phyloP scores from a whole-genome alignment of 2,329 filamentous ascomycete species.

The Emmonsiellopsis sp. region DNA sequence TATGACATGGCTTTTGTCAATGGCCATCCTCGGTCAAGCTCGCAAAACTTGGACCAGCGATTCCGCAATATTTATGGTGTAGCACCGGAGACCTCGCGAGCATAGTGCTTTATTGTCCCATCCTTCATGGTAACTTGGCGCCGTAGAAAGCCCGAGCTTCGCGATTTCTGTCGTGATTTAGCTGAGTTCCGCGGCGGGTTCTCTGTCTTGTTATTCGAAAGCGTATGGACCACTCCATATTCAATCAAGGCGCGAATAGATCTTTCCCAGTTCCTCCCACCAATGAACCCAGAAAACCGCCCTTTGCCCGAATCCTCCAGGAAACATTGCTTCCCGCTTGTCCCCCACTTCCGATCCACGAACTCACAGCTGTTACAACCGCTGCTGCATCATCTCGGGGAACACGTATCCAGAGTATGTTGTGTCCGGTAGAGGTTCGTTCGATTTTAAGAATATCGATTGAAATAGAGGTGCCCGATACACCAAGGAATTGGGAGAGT shows the following conservation, averaged over 20 bases:
- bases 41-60: too few species aligned
- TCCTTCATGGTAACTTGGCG: too few species aligned
- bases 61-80: too few species aligned
- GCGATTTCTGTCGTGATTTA: too few species aligned
- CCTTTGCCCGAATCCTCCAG: constrained; percentile 31
- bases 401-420: constrained; percentile 35
- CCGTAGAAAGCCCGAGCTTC: too few species aligned
- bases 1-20: too few species aligned
- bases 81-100: too few species aligned
- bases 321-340: constrained; percentile 20
- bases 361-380: constrained; percentile 37
- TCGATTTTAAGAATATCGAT: constrained; percentile 39
- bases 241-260: constrained; percentile 6
- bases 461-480: constrained; percentile 38
- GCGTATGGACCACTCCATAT: neutral
- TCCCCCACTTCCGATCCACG: constrained; percentile 33
- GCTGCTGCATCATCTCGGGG: constrained; percentile 36
- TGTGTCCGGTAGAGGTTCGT: neutral
- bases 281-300: constrained; percentile 28
- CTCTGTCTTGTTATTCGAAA: too few species aligned
- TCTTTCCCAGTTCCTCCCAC: constrained; percentile 24
- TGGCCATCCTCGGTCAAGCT: too few species aligned
- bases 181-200: too few species aligned
- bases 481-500: constrained; percentile 39
- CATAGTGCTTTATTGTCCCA: too few species aligned